Evolutionary conservation across 352 stramenopile genomes (phyloP).

Genomic region (Phytophthora foliorum): DNA sequence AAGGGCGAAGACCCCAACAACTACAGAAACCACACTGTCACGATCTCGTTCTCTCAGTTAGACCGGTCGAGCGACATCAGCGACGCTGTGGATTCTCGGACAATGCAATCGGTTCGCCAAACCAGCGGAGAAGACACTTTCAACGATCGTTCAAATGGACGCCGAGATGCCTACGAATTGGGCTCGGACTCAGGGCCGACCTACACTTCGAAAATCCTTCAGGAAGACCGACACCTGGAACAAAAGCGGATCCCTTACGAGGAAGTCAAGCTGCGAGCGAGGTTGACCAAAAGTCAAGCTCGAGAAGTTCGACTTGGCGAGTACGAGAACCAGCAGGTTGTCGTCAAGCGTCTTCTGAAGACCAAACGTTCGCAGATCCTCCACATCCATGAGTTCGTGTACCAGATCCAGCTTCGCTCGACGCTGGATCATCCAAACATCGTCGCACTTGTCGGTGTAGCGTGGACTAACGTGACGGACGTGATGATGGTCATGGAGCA

Average conservation of each 20-base stretch:
- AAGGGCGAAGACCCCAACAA: conserved; percentile 11
- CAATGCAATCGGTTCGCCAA: conserved; percentile 7
- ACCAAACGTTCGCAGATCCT: conserved; percentile 37
- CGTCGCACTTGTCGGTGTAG: conserved; percentile 50
- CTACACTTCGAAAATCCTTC: conserved; percentile 22
- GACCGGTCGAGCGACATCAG: conserved; percentile 3
- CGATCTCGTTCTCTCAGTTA: conserved; percentile 24
- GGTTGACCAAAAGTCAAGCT: conserved; percentile 39
- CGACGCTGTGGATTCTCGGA: conserved; percentile 10
- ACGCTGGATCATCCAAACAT: conserved; percentile 46
- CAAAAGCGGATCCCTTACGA: conserved; percentile 39
- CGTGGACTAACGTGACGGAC: conserved; percentile 53
- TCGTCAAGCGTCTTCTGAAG: conserved; percentile 54
- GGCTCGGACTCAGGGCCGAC: conserved; percentile 22
- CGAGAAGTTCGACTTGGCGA: conserved; percentile 48
- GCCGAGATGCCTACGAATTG: conserved; percentile 30
- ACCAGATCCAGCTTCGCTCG: conserved; percentile 46
- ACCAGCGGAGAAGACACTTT: conserved; percentile 12
- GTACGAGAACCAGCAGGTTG: conserved; percentile 41
- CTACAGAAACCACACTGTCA: conserved; percentile 15
- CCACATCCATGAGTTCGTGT: conserved; percentile 44
- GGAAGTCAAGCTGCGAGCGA: conserved; percentile 26
- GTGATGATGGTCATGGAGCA: conserved; percentile 47
- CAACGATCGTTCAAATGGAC: conserved; percentile 4
- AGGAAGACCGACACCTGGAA: conserved; percentile 24